Evolutionary conservation across 352 stramenopile genomes (phyloP), one percentile per base, ranked within the genome.

Genomic region (Phytopythium delawarense): DNA sequence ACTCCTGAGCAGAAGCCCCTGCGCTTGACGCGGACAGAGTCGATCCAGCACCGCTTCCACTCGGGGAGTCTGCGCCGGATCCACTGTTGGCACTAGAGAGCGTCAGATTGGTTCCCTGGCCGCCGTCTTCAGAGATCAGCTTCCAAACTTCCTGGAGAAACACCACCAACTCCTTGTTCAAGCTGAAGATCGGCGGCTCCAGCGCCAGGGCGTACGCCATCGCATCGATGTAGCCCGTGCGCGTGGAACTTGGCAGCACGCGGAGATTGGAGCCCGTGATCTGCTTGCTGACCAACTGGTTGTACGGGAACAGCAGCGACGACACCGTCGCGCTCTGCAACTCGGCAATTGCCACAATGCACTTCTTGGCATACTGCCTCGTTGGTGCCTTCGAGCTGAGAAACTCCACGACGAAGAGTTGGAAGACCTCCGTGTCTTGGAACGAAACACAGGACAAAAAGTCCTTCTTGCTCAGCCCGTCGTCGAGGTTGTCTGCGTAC

Each of bases 371-470:
- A 54, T 84, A 91, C 44, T 78, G 62, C 34, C 87, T 74, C 51
- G 85, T 76, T n/a, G 84, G 75, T 1, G 81, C 66, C 45, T 90
- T 91, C 13, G 84, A 64, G 61, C 84, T 96, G 53, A 96, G 60
- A 32, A 93, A 89, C 52, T 96, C 85, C 32, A 94, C 84, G n/a
- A 96, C 81, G 59, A 94, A 81, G 66, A 94, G 87, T 60, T 94
- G 84, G 32, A 96, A 87, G 11, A 96, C 73, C 56, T 96, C 87
- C 2, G 83, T 92, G 58, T 96, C 81, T 61, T 92, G 85, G 45
- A 94, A 92, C 16, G 81, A 73, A 56, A 87, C 77, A 60, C 83
- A 94, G 6, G 83, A 82, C 55, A 78, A 56, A 21, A 91, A 92
- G 35, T 87, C 74, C 21, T 86, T 79, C 32, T 76, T 78, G 65